Base-by-base conservation (phyloP, 2,329 filamentous ascomycete genomes). In the Colletotrichum eremochloae region DNA sequence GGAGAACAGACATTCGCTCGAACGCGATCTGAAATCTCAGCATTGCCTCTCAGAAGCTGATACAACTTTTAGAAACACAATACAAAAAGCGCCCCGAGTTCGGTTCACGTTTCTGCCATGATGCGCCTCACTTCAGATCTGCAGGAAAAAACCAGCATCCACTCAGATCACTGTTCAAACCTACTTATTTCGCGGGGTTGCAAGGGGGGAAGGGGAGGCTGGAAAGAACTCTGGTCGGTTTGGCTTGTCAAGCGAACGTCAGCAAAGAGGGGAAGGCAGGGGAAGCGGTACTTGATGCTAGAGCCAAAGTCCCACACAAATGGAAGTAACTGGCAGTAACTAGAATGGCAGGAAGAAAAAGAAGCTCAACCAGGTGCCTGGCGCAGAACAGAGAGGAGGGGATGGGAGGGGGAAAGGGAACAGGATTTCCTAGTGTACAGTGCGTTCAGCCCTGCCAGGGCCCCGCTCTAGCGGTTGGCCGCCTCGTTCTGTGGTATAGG, bases 401-500 rank as follows among this genome's bases (percentile, higher is more conserved):
- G 50, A 44, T 36, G n/a, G 18, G 56, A 48, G 68, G 42, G 46
- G 31, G 40, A 50, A 67, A 63, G 63, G 57, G 52, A 48, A 44
- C 46, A 52, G 66, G 48, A 63, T 63, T 55, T 55, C 42, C 24
- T 29, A 36, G 29, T 55, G 62, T 33, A 56, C 46, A 63, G 58
- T 65, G 66, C 67, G 62, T 67, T 73, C 71, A 73, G 71, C 71
- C 71, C 67, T 73, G 71, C 71, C 61, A 73, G 71, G 24, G 24
- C 24, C 24, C 24, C 24, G 24, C 24, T 24, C 24, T 24, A 24
- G 24, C 24, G 8, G 33, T 8, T 36, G 33, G 33, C 33, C 33
- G 33, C 36, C 55, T 57, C 55, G 24, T 48, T 40, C 7, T 40
- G 24, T 62, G 56, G 24, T 24, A 24, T 24, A 24, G 24, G 60